Percentiles rank a stretch among this genome's conserved stretches.
Evolutionary conservation across 805 yeast species (phyloP).

Genomic region (Grigorovia yakushimaensis): DNA sequence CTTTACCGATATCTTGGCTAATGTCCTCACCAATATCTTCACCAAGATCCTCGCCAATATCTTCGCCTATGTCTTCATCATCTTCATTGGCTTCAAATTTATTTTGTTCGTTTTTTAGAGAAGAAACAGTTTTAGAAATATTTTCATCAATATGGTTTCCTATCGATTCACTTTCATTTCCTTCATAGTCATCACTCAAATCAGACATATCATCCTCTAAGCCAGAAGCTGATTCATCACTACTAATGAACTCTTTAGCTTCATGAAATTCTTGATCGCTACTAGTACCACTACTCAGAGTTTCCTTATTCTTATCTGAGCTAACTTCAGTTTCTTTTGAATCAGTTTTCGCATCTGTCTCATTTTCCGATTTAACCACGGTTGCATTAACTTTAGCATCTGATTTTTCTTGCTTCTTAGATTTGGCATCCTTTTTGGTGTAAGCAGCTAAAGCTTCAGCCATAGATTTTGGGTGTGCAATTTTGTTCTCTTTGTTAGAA

Average conservation of each 20-base stretch:
- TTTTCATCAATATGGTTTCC: background rate
- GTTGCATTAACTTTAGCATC: background rate
- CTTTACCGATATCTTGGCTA: conserved; percentile 18
- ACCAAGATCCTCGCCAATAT: conserved; percentile 27
- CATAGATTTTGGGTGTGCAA: conserved; percentile 45
- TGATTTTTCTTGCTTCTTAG: background rate
- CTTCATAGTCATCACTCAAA: conserved; percentile 16
- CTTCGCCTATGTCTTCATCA: conserved; percentile 10
- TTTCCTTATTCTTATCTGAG: background rate
- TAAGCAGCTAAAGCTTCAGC: conserved; percentile 37
- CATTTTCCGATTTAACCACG: background rate
- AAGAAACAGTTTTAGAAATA: background rate
- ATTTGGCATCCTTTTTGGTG: conserved; percentile 4
- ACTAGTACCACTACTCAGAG: background rate
- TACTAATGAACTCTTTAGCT: conserved; percentile 8
- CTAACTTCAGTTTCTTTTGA: background rate
- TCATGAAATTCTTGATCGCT: conserved; percentile 17
- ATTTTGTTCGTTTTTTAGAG: background rate
- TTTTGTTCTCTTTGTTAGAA: conserved; percentile 51
- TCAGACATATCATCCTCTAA: background rate
- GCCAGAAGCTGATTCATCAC: background rate
- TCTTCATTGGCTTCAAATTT: background rate
- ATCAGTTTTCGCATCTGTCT: no score
- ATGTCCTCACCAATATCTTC: conserved; percentile 22
- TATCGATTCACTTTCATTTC: conserved; percentile 7